phyloP scores from a whole-genome alignment of 1,284 basidiomycete genomes.

The Fomitopsis pinicola region DNA sequence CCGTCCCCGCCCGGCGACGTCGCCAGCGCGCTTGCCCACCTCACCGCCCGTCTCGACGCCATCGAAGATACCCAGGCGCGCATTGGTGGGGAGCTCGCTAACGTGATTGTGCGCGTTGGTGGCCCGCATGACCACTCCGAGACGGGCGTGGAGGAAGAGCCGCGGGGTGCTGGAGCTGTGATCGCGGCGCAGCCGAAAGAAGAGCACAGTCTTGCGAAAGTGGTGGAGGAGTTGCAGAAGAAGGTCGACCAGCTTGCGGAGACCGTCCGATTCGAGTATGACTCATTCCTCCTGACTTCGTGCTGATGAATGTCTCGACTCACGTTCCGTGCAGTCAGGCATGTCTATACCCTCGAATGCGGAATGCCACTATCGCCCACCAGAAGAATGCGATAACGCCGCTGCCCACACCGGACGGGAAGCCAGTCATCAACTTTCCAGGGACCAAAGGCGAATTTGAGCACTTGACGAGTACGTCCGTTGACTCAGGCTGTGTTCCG shows the following conservation, averaged over 20 bases:
- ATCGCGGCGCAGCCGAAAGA: background rate
- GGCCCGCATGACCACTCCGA: conserved; percentile 3
- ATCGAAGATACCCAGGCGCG: conserved; percentile 28
- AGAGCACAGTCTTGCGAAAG: conserved; percentile 15
- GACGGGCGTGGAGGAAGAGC: conserved; percentile 5
- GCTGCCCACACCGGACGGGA: conserved; percentile 29
- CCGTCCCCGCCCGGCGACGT: conserved; percentile 5
- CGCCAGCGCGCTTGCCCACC: conserved; percentile 9
- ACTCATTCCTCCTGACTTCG: background rate
- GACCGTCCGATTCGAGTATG: conserved; percentile 32
- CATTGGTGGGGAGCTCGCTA: conserved; percentile 24
- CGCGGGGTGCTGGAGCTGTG: conserved; percentile 9
- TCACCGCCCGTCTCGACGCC: conserved; percentile 23
- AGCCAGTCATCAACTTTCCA: conserved; percentile 32
- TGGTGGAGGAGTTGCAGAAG: conserved; percentile 28
- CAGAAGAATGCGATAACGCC: conserved; percentile 30
- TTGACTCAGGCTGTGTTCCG: background rate
- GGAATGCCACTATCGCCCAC: conserved; percentile 28
- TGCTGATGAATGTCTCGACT: background rate
- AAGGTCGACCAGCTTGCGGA: conserved; percentile 28
- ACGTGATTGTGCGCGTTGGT: conserved; percentile 21
- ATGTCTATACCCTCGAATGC: conserved; percentile 32
- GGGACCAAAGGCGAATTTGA: conserved; percentile 38
- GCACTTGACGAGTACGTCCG: conserved; percentile 33
- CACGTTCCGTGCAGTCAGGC: conserved; percentile 25